Base-by-base conservation (phyloP, 805 yeast species). In the Cyberlindnera nakhonratchasimensis region DNA sequence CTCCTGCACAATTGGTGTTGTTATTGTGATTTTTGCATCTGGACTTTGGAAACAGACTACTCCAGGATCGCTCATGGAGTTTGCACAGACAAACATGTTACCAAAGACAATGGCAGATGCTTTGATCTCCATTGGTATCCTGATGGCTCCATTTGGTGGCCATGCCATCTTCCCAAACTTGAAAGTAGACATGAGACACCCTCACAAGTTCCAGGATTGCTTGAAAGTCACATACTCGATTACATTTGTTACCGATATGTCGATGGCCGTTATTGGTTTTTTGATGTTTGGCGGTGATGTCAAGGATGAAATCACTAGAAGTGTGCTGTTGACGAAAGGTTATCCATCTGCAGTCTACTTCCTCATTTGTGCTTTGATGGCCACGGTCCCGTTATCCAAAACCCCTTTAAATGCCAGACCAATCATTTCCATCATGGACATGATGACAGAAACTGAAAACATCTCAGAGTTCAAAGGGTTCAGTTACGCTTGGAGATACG, bases 381-480 rank as follows among this genome's bases (percentile, higher is more conserved):
- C 95, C n/a, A 51, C 87, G 6, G 76, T 89, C 19, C 96, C 96
- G 1, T 61, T 88, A 23, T 86, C 96, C 2, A 89, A 89, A 55
- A 74, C 88, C 1, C 96, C 96, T 1, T 70, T 88, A 30, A 82
- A 82, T 51, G 86, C 90, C 11, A 78, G 88, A 55, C 96, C 96
- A 0, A 79, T 89, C 22, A 76, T 86, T 24, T 72, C 90, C 1
- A 79, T 88, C 1, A 56, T 84, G 29, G 95, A 86, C 53, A 62
- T 70, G 10, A 42, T 79, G n/a, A 61, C 77, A 24, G 43, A 62
- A 20, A 57, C 60, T n/a, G 58, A 53, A 14, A 53, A 48, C 23
- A 34, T 52, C 12, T 44, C 57, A 0, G 53, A 53, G 13, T 38
- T 32, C 11, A 55, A 57, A 32, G 59, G 42, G 22, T 25, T 31